phyloP scores from a whole-genome alignment of 768 basidiomycete genomes.

The Scleroderma bovista region DNA sequence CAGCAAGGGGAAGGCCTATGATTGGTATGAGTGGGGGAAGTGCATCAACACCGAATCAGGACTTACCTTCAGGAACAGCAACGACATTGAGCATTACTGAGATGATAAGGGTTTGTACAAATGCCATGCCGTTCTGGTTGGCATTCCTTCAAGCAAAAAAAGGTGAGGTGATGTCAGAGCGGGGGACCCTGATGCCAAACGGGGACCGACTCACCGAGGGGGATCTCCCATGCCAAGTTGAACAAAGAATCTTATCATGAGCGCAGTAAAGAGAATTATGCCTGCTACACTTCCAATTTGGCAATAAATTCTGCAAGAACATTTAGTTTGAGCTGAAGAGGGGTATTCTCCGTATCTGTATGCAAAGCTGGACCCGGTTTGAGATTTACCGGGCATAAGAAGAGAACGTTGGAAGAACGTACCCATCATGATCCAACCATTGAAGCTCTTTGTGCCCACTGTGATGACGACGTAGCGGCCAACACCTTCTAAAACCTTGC shows the following conservation, averaged over 20 bases:
- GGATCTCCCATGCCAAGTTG: slow-evolving; percentile 65
- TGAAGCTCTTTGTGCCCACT: slow-evolving; percentile 89
- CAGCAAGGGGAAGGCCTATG: slow-evolving; percentile 86
- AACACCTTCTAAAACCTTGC: slow-evolving; percentile 91
- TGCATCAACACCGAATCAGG: background rate
- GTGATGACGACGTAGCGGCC: slow-evolving; percentile 90
- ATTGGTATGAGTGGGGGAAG: background rate
- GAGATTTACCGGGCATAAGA: background rate
- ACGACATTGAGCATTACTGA: slow-evolving; percentile 88
- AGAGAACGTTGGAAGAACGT: slow-evolving; percentile 17
- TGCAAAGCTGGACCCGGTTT: slow-evolving; percentile 57
- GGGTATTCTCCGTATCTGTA: slow-evolving; percentile 83
- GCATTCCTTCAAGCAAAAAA: slow-evolving; percentile 45
- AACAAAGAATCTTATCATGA: slow-evolving; percentile 95
- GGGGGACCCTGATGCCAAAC: no score
- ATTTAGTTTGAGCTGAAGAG: slow-evolving; percentile 92
- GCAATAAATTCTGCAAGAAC: slow-evolving; percentile 92
- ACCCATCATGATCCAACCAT: slow-evolving; percentile 99
- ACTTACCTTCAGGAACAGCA: slow-evolving; percentile 75
- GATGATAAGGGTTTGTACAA: slow-evolving; percentile 92
- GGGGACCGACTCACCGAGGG: slow-evolving; percentile 36
- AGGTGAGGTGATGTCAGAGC: background rate
- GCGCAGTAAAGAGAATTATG: slow-evolving; percentile 68
- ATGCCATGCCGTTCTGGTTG: slow-evolving; percentile 81
- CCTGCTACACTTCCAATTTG: slow-evolving; percentile 83